A percentile compares a stretch with the other conserved stretches of the same genome.
These are phyloP conservation scores for Pseudoturritis turrita DNA, from an alignment of 345 rosid genomes.

Conservation along the genomic window DNA sequence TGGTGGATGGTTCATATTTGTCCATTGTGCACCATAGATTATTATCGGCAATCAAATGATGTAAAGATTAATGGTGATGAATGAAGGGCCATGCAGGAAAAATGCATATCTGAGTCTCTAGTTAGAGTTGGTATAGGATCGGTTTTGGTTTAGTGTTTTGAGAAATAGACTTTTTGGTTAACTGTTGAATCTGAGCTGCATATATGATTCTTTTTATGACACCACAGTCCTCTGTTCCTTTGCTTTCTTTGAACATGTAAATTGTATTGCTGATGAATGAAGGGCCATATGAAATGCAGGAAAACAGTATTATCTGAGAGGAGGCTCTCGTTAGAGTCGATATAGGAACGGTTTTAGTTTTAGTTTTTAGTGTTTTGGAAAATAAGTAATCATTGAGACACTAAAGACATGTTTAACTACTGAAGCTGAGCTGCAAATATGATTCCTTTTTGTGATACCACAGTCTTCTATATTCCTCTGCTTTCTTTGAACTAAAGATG, in stretches of 20 bases:
- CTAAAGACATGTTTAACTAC: background rate
- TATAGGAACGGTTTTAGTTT: background rate
- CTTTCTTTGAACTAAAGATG: background rate
- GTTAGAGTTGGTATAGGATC: background rate
- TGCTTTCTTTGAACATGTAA: background rate
- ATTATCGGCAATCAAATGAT: too few relatives aligned
- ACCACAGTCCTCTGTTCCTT: too few relatives aligned
- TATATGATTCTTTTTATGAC: too few relatives aligned
- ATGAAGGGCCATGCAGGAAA: background rate
- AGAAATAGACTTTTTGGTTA: background rate
- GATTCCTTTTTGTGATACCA: too few relatives aligned
- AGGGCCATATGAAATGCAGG: background rate
- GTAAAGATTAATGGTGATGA: conserved; percentile 5
- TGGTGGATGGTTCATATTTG: too few relatives aligned
- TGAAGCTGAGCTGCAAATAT: too few relatives aligned
- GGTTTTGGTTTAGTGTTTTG: background rate
- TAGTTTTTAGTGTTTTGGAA: background rate
- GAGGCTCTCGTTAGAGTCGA: background rate
- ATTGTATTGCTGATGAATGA: background rate
- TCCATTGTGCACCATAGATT: too few relatives aligned
- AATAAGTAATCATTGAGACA: background rate
- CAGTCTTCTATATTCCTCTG: too few relatives aligned
- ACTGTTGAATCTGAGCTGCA: background rate
- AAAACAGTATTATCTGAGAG: background rate
- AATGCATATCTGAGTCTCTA: background rate